Evolutionary conservation across 2,329 filamentous ascomycete genomes (phyloP).

Genomic region (Epichloe festucae): DNA sequence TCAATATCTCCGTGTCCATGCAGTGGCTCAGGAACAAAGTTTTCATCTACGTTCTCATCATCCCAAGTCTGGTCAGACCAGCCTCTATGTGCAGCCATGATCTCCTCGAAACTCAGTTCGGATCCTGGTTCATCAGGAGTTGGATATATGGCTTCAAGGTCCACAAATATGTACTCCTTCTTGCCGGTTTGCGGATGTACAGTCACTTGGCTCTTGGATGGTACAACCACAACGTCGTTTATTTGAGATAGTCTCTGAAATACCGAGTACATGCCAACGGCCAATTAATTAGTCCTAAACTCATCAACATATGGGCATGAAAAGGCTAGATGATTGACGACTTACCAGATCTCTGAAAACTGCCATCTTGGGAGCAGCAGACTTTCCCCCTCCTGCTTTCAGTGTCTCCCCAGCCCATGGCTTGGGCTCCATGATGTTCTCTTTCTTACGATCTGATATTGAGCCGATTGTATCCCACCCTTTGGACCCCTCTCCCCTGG

Average conservation of each 20-base stretch:
- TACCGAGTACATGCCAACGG: slow-evolving; percentile 28
- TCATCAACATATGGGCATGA: slow-evolving; percentile 63
- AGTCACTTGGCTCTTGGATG: slow-evolving; percentile 63
- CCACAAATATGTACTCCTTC: slow-evolving; percentile 75
- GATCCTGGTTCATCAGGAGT: slow-evolving; percentile 55
- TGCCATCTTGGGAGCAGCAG: slow-evolving; percentile 61
- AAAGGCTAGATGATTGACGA: slow-evolving; percentile 18
- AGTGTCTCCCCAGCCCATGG: slow-evolving; percentile 89
- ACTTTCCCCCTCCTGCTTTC: slow-evolving; percentile 77
- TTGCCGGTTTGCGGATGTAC: slow-evolving; percentile 73
- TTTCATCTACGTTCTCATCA: slow-evolving; percentile 25
- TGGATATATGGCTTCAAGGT: slow-evolving; percentile 76
- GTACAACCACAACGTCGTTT: slow-evolving; percentile 55
- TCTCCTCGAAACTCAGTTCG: slow-evolving; percentile 84
- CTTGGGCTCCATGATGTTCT: slow-evolving; percentile 74
- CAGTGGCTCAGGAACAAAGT: slow-evolving; percentile 16
- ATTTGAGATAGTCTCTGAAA: slow-evolving; percentile 46
- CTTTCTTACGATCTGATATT: slow-evolving; percentile 79
- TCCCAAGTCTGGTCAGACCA: slow-evolving; percentile 49
- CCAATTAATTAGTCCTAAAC: slow-evolving; percentile 84
- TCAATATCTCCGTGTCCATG: slow-evolving; percentile 18
- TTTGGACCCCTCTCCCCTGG: slow-evolving; percentile 42
- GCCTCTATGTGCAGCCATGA: slow-evolving; percentile 67
- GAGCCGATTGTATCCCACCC: slow-evolving; percentile 92
- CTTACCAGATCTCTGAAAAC: slow-evolving; percentile 91